Percentiles rank a stretch among this genome's conserved stretches.
Evolutionary conservation across 1,139 yeast genomes (phyloP).

Genomic region (Yamadazyma triangularis): DNA sequence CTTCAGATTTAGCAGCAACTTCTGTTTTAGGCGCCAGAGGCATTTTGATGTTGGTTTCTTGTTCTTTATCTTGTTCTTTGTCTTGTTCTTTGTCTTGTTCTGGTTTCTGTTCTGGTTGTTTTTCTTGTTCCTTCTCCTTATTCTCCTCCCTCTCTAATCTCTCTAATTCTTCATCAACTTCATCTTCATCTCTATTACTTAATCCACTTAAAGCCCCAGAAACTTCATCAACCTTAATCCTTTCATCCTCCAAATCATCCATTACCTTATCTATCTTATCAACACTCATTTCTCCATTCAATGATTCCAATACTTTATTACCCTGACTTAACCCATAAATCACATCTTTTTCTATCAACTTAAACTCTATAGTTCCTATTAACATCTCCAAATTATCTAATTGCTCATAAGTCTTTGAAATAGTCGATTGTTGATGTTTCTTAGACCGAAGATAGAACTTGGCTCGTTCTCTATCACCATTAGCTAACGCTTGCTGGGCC

Average conservation of each 20-base stretch:
- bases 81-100: too few relatives aligned
- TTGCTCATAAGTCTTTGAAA: constrained; percentile 71
- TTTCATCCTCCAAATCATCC: constrained; percentile 83
- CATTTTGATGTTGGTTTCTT: too few relatives aligned
- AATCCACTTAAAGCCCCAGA: constrained; percentile 43
- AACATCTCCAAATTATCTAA: constrained; percentile 70
- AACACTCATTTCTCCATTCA: constrained; percentile 73
- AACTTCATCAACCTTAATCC: constrained; percentile 68
- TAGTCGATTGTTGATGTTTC: constrained; percentile 72
- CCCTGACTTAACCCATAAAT: constrained; percentile 77
- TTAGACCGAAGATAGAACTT: constrained; percentile 68
- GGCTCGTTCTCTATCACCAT: constrained; percentile 57
- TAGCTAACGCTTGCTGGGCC: constrained; percentile 53
- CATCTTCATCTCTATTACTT: constrained; percentile 55
- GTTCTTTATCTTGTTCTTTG: too few relatives aligned
- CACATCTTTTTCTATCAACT: constrained; percentile 82
- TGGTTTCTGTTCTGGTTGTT: constrained; percentile 1
- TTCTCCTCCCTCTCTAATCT: constrained; percentile 43
- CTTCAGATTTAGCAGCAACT: too few relatives aligned
- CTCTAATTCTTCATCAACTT: constrained; percentile 62
- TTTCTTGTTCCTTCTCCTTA: constrained; percentile 19
- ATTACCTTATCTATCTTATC: constrained; percentile 77
- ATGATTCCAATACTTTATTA: constrained; percentile 63
- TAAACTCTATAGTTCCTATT: constrained; percentile 78
- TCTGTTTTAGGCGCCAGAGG: too few relatives aligned